Conservation (phyloP, 345 rosid genomes). For the Bruguiera gymnorhiza region DNA sequence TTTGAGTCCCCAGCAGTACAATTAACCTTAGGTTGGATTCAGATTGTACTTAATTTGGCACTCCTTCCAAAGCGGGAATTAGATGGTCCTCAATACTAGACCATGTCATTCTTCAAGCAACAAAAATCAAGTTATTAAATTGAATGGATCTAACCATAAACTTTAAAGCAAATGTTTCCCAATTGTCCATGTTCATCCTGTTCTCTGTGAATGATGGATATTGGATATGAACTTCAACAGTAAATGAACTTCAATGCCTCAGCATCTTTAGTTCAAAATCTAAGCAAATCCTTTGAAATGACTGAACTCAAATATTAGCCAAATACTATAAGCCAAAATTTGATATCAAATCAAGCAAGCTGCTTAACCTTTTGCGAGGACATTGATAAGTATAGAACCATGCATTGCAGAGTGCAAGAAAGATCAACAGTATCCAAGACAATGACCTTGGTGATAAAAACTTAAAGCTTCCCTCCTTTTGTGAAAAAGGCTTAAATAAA, state of each 20-base stretch:
- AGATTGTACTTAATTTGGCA: no score
- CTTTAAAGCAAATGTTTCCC: no score
- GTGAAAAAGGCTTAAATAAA: slow-evolving; percentile 1
- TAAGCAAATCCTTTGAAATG: slow-evolving; percentile 23
- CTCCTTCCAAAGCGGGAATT: no score
- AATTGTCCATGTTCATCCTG: no score
- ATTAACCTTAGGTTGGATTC: no score
- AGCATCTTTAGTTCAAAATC: slow-evolving; percentile 12
- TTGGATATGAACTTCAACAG: not conserved
- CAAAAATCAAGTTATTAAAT: no score
- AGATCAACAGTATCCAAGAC: not conserved
- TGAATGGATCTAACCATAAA: no score
- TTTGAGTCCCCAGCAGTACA: no score
- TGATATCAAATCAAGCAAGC: not conserved
- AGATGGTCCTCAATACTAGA: no score
- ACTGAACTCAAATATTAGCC: slow-evolving; percentile 1
- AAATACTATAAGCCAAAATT: slow-evolving; percentile 14
- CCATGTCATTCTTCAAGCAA: no score
- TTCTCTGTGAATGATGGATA: no score
- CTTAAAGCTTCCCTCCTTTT: slow-evolving; percentile 7
- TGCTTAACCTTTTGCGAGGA: not conserved
- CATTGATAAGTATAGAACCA: not conserved
- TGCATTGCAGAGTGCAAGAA: not conserved
- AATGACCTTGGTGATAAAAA: not conserved
- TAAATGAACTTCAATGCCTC: not conserved